Percentiles rank a stretch among this genome's conserved stretches.
Evolutionary conservation across 164 flowering plant genomes (phyloP).

Genomic region (Piper betle): DNA sequence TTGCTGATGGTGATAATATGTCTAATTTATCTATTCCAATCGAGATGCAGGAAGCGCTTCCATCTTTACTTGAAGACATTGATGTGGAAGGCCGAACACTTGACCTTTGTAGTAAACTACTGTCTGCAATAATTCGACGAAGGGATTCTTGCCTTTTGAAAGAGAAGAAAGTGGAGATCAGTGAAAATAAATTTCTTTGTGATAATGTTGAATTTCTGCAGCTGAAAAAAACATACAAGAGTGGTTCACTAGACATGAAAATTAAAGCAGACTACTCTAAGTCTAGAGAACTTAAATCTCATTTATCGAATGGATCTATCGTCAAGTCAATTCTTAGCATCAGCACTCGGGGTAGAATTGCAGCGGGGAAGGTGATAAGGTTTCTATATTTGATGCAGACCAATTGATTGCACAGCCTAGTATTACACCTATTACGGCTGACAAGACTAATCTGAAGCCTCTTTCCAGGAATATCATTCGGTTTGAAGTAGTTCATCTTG

Average conservation of each 20-base stretch:
- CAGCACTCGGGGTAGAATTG: constrained; percentile 83
- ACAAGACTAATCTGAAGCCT: constrained; percentile 92
- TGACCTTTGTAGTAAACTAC: constrained; percentile 45
- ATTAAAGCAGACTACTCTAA: constrained; percentile 91
- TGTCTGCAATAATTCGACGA: constrained; percentile 50
- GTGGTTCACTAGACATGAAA: constrained; percentile 91
- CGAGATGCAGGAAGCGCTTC: constrained; percentile 54
- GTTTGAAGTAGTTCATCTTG: constrained; percentile 88
- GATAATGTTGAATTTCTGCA: constrained; percentile 64
- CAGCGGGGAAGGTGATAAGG: constrained; percentile 99
- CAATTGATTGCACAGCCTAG: constrained; percentile 95
- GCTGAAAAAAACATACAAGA: constrained; percentile 90
- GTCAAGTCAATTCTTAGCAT: constrained; percentile 85
- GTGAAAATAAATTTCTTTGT: constrained; percentile 57
- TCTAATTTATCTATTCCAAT: constrained; percentile 48
- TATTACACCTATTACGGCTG: constrained; percentile 81
- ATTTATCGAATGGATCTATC: constrained; percentile 76
- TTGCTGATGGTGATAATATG: constrained; percentile 43
- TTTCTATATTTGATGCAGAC: constrained; percentile 87
- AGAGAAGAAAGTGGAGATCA: constrained; percentile 54
- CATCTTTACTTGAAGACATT: constrained; percentile 49
- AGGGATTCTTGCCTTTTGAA: constrained; percentile 50
- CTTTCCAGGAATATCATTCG: constrained; percentile 91
- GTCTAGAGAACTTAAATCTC: constrained; percentile 83
- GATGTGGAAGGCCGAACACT: constrained; percentile 65